phyloP scores from a whole-genome alignment of 768 basidiomycete species.

The Suillus placidus region DNA sequence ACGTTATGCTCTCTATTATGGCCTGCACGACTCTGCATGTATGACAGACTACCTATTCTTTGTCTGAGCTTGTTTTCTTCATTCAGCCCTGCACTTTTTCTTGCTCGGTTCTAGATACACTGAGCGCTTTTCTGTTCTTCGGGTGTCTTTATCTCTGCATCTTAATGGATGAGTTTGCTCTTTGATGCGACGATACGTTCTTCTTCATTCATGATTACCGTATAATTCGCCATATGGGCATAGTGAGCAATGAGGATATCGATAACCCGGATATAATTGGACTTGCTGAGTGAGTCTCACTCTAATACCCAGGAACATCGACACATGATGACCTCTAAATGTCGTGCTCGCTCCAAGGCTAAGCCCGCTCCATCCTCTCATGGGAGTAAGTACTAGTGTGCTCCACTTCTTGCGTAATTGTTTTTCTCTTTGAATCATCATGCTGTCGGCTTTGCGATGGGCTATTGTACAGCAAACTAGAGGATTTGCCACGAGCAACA shows the following conservation, averaged over 20 bases:
- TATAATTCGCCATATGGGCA: constrained; percentile 4
- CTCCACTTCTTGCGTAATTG: neutral
- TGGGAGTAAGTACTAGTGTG: neutral
- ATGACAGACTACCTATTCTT: constrained; percentile 39
- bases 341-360: neutral
- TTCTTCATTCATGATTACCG: constrained; percentile 4
- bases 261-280: constrained; percentile 1
- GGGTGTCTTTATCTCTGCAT: constrained; percentile 3
- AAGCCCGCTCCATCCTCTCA: neutral
- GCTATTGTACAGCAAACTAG: constrained; percentile 30
- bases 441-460: constrained; percentile 37
- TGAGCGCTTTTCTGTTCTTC: constrained; percentile 3
- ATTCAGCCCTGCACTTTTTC: constrained; percentile 31
- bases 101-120: constrained; percentile 11
- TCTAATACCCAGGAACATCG: neutral
- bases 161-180: constrained; percentile 4
- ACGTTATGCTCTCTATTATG: constrained; percentile 39
- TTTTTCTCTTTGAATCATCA: neutral
- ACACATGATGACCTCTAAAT: constrained; percentile 4
- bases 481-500: constrained; percentile 40
- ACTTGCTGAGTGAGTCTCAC: neutral
- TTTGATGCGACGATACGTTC: constrained; percentile 2
- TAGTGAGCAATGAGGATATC: constrained; percentile 1
- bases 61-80: constrained; percentile 24
- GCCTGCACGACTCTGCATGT: constrained; percentile 38